Percentiles rank a stretch among this genome's conserved stretches.
These are phyloP conservation scores for Mycena maculata DNA, from an alignment of 768 basidiomycete genomes.

Conservation along the genomic window DNA sequence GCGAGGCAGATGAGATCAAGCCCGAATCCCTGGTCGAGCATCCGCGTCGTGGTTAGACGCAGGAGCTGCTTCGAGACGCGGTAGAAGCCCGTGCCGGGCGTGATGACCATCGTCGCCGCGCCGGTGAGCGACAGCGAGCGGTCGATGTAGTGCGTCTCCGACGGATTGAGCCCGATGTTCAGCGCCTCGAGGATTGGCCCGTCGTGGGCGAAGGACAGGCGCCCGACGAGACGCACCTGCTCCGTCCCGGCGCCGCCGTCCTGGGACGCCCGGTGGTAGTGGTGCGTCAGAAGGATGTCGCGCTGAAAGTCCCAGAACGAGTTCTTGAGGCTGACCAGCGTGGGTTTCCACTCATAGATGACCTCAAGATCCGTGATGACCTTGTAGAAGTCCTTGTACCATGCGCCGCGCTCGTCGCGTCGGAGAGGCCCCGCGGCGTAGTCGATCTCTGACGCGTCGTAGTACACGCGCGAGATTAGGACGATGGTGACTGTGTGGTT, in stretches of 20 bases:
- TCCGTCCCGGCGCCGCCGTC: constrained; percentile 60
- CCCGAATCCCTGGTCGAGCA: constrained; percentile 93
- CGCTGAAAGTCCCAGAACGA: constrained; percentile 92
- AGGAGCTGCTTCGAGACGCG: constrained; percentile 91
- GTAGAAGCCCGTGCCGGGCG: constrained; percentile 95
- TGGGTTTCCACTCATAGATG: constrained; percentile 87
- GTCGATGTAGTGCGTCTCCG: constrained; percentile 95
- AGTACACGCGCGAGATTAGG: constrained; percentile 91
- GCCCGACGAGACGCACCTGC: constrained; percentile 79
- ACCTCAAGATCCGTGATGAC: constrained; percentile 94
- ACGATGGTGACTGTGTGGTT: constrained; percentile 96
- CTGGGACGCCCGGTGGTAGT: constrained; percentile 78
- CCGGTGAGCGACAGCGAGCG: constrained; percentile 93
- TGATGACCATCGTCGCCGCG: constrained; percentile 83
- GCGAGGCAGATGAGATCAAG: constrained; percentile 89
- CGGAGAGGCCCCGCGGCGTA: constrained; percentile 87
- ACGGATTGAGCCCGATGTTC: constrained; percentile 91
- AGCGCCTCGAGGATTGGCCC: constrained; percentile 96
- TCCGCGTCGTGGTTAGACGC: constrained; percentile 90
- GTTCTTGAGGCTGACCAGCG: constrained; percentile 87
- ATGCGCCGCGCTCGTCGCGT: constrained; percentile 76
- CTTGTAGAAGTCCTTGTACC: constrained; percentile 97
- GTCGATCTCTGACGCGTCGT: constrained; percentile 82
- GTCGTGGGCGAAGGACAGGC: constrained; percentile 89
- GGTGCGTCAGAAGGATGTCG: constrained; percentile 90